Conservation (phyloP, 345 rosid species). For the Syzygium jambos region DNA sequence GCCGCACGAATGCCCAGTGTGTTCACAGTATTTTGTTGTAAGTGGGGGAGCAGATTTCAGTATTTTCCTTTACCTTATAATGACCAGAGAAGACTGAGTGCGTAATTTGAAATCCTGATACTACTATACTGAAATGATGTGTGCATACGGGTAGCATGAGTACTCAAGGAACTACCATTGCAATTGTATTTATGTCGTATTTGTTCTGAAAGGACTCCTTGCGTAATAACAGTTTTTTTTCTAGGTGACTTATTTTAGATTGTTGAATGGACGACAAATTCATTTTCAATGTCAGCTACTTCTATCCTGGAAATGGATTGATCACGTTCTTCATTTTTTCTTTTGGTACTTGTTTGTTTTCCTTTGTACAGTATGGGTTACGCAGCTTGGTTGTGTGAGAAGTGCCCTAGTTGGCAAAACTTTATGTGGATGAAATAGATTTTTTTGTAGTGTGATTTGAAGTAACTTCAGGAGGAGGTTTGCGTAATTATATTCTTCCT, state of each 20-base stretch:
- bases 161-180: not conserved
- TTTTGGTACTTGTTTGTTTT: not conserved
- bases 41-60: conserved; percentile 13
- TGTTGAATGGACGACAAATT: not conserved
- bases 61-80: not conserved
- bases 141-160: not conserved
- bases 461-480: not conserved
- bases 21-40: conserved; percentile 83
- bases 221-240: not conserved
- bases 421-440: not conserved
- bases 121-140: not conserved
- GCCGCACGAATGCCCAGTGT: conserved; percentile 76
- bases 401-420: not conserved
- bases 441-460: not conserved
- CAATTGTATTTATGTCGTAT: not conserved
- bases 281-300: not conserved
- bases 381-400: not conserved
- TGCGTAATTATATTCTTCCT: not conserved
- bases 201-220: not conserved
- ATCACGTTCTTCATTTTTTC: not conserved
- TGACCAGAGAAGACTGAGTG: not conserved
- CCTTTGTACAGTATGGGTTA: not conserved
- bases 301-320: not conserved
- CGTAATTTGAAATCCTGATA: not conserved
- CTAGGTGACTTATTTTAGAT: not conserved